Percentiles rank a stretch among this genome's conserved stretches.
Evolutionary conservation across 257 asterid genomes (phyloP).

Genomic region (Salvia hispanica): DNA sequence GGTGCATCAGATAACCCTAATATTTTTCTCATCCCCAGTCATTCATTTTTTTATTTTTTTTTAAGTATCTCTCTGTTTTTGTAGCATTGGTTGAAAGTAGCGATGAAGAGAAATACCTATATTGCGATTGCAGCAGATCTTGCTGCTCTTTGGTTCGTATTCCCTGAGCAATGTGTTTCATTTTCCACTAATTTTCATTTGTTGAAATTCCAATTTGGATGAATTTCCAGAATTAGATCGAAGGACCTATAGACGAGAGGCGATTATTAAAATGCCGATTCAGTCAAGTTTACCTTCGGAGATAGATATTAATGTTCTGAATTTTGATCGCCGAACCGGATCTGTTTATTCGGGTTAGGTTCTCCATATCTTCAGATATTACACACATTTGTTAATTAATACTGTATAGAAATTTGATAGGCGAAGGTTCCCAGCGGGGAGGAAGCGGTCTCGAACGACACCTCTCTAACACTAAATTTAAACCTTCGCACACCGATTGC

Average conservation of each 20-base stretch:
- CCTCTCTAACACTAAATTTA: slow-evolving; percentile 63
- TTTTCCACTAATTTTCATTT: background rate
- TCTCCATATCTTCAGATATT: slow-evolving; percentile 35
- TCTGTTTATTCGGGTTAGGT: slow-evolving; percentile 33
- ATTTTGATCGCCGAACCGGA: slow-evolving; percentile 52
- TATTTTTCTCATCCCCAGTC: background rate
- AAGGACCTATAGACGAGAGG: slow-evolving; percentile 88
- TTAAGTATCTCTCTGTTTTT: too few relatives aligned
- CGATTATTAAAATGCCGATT: slow-evolving; percentile 48
- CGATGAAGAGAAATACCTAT: slow-evolving; percentile 40
- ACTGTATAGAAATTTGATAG: background rate
- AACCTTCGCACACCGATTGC: slow-evolving; percentile 54
- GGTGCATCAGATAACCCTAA: background rate
- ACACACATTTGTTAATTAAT: background rate
- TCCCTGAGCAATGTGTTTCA: slow-evolving; percentile 60
- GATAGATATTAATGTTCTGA: slow-evolving; percentile 35
- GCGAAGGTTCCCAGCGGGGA: slow-evolving; percentile 96
- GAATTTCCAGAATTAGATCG: slow-evolving; percentile 22
- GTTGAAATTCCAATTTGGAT: background rate
- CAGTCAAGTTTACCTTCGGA: slow-evolving; percentile 94
- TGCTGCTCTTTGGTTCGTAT: slow-evolving; percentile 75
- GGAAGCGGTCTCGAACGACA: slow-evolving; percentile 50
- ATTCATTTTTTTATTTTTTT: background rate
- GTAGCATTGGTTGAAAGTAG: background rate
- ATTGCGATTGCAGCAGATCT: slow-evolving; percentile 31